phyloP scores from a whole-genome alignment of 2,329 filamentous ascomycete genomes.

The Diaporthe citri region DNA sequence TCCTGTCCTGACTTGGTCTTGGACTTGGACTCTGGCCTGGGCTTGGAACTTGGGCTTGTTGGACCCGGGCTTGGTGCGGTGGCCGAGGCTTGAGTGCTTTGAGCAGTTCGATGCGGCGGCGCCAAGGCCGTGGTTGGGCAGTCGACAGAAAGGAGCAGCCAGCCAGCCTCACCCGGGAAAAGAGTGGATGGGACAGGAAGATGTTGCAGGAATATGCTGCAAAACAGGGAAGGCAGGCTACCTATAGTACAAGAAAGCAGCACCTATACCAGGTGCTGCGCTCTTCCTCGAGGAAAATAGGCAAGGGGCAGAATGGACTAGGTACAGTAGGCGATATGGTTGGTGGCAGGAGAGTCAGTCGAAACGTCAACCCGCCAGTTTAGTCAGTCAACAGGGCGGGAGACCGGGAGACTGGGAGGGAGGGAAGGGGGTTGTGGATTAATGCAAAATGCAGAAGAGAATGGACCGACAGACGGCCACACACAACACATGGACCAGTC shows the following conservation, averaged over 20 bases:
- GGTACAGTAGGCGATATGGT: slow-evolving; percentile 10
- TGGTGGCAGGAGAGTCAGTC: slow-evolving; percentile 31
- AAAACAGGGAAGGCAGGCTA: slow-evolving; percentile 25
- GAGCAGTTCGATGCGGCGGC: slow-evolving; percentile 12
- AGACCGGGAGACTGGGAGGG: slow-evolving; percentile 6
- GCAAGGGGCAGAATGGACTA: slow-evolving; percentile 13
- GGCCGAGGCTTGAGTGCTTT: slow-evolving; percentile 23
- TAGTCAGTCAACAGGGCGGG: slow-evolving; percentile 11
- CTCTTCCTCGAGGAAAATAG: not conserved
- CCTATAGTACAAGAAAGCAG: slow-evolving; percentile 15
- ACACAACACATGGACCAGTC: slow-evolving; percentile 16
- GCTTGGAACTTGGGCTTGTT: not conserved
- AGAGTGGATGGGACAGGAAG: slow-evolving; percentile 6
- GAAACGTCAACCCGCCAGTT: slow-evolving; percentile 14
- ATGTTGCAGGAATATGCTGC: slow-evolving; percentile 17
- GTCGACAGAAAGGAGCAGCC: not conserved
- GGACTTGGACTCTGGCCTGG: not conserved
- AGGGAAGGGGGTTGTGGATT: slow-evolving; percentile 17
- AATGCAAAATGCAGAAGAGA: slow-evolving; percentile 15
- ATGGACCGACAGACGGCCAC: not conserved
- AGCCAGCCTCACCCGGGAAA: slow-evolving; percentile 4
- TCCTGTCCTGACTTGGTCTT: not conserved
- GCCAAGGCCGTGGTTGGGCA: not conserved
- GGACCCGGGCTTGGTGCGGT: not conserved
- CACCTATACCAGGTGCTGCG: not conserved